A percentile compares a stretch with the other conserved stretches of the same genome.
phyloP scores from a whole-genome alignment of 2,329 filamentous ascomycete species.

The Ramularia endophylla region DNA sequence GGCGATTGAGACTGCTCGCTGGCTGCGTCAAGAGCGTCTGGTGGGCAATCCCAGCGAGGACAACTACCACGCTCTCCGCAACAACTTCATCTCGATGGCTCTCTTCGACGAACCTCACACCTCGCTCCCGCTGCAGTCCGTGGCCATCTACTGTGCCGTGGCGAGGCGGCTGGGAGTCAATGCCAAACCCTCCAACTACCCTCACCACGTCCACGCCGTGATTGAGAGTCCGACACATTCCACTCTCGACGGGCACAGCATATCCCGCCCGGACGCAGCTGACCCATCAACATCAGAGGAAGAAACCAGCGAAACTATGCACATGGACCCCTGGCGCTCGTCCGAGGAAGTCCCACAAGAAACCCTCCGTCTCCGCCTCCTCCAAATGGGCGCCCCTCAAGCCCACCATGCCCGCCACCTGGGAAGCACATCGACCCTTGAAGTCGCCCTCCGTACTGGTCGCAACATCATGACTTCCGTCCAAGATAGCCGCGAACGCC shows the following conservation, averaged over 20 bases:
- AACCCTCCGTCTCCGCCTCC: slow-evolving; percentile 55
- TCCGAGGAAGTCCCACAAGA: slow-evolving; percentile 58
- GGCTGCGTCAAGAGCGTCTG: slow-evolving; percentile 62
- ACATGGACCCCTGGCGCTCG: slow-evolving; percentile 70
- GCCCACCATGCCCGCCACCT: slow-evolving; percentile 50
- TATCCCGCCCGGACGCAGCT: slow-evolving; percentile 13
- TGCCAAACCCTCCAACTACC: slow-evolving; percentile 73
- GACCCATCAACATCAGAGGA: too few species aligned
- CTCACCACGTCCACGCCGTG: slow-evolving; percentile 78
- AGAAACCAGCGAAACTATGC: slow-evolving; percentile 50
- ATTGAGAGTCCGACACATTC: slow-evolving; percentile 53
- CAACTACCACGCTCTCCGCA: slow-evolving; percentile 73
- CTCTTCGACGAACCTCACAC: slow-evolving; percentile 67
- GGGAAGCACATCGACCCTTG: slow-evolving; percentile 55
- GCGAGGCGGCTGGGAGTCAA: slow-evolving; percentile 68
- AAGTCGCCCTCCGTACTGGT: slow-evolving; percentile 68
- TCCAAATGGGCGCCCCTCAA: slow-evolving; percentile 38
- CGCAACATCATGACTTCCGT: slow-evolving; percentile 76
- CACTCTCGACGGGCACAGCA: slow-evolving; percentile 33
- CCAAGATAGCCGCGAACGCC: slow-evolving; percentile 40
- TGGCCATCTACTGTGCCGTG: slow-evolving; percentile 77
- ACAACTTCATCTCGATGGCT: slow-evolving; percentile 81
- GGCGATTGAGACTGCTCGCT: slow-evolving; percentile 62
- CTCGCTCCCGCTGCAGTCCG: slow-evolving; percentile 79
- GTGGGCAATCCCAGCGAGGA: slow-evolving; percentile 56